A percentile compares a stretch with the other conserved stretches of the same genome.
These are phyloP conservation scores for Rhododendron ferrugineum DNA, from an alignment of 148 eudicot species.

Conservation along the genomic window DNA sequence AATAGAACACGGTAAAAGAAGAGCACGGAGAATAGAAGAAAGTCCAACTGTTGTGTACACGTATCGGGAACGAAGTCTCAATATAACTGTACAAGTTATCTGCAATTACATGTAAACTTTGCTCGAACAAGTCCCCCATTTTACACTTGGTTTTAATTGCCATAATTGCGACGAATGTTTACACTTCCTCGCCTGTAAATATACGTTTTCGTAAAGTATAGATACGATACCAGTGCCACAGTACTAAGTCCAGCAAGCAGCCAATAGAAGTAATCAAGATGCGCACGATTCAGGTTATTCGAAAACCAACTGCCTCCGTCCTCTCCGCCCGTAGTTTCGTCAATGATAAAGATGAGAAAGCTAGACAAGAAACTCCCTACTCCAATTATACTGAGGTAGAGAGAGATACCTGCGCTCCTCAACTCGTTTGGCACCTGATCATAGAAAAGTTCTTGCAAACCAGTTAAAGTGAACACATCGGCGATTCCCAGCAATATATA, in stretches of 20 bases:
- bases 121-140: background rate
- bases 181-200: constrained; percentile 17
- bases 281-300: constrained; percentile 45
- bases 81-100: background rate
- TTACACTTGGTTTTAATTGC: background rate
- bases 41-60: background rate
- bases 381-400: constrained; percentile 31
- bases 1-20: background rate
- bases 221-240: constrained; percentile 1
- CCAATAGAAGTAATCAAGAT: constrained; percentile 71
- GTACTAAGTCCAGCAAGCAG: constrained; percentile 37
- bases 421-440: constrained; percentile 36
- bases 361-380: constrained; percentile 38
- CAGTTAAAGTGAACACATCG: constrained; percentile 38
- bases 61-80: background rate
- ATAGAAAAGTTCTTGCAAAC: constrained; percentile 45
- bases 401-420: constrained; percentile 35
- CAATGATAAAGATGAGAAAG: constrained; percentile 25
- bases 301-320: constrained; percentile 51
- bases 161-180: background rate
- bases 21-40: background rate
- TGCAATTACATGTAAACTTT: background rate
- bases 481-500: constrained; percentile 30
- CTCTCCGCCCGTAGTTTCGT: constrained; percentile 13
- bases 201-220: constrained; percentile 23